Percentiles rank a stretch among this genome's conserved stretches.
Conservation (phyloP, 1,284 basidiomycete species). For the Irpex sp. region DNA sequence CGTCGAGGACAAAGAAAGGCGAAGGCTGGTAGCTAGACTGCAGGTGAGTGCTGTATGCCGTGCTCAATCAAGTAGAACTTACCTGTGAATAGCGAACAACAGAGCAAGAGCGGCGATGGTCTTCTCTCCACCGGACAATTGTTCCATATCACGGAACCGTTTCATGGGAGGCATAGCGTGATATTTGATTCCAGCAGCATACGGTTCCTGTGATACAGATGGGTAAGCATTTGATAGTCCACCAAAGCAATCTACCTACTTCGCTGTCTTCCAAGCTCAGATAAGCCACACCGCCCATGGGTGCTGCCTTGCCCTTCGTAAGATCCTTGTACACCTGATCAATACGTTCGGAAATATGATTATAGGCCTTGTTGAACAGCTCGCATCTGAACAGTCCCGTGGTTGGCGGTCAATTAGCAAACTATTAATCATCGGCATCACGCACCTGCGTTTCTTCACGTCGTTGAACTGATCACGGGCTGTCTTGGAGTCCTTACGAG, state of each 20-base stretch:
- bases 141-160: conserved; percentile 98
- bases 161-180: conserved; percentile 99
- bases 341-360: conserved; percentile 92
- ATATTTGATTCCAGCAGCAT: conserved; percentile 93
- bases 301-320: conserved; percentile 90
- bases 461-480: conserved; percentile 92
- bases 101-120: conserved; percentile 96
- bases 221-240: too few relatives aligned
- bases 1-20: conserved; percentile 98
- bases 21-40: conserved; percentile 85
- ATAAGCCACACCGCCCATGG: conserved; percentile 96
- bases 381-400: conserved; percentile 51
- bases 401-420: not conserved
- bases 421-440: not conserved
- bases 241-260: conserved; percentile 37
- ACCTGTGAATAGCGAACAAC: conserved; percentile 96
- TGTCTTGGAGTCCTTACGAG: conserved; percentile 79
- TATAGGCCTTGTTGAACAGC: conserved; percentile 94
- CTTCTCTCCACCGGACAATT: conserved; percentile 97
- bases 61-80: conserved; percentile 8
- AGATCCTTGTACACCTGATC: conserved; percentile 98
- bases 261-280: conserved; percentile 94
- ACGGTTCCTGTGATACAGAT: conserved; percentile 74
- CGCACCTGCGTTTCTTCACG: conserved; percentile 77
- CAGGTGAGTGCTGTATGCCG: conserved; percentile 8